Conservation (phyloP, 805 yeast genomes). For the Lipomyces orientalis region DNA sequence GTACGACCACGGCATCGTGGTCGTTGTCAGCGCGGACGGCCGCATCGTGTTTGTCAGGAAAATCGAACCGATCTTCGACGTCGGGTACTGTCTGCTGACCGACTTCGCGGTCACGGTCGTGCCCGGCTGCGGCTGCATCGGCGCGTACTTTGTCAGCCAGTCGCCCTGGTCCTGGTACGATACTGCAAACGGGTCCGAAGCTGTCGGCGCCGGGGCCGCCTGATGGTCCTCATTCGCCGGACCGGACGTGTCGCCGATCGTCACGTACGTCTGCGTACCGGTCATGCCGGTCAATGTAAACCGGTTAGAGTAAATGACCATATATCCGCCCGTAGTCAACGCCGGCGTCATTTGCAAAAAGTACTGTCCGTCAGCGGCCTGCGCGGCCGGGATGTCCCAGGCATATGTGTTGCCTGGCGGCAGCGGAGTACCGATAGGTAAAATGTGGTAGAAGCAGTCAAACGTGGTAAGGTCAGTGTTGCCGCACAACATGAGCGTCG, state of each 20-base stretch:
- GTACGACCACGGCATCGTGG: conserved; percentile 86
- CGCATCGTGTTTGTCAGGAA: conserved; percentile 55
- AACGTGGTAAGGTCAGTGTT: conserved; percentile 52
- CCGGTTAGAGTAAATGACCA: conserved; percentile 71
- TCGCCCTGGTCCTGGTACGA: conserved; percentile 85
- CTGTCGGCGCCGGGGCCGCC: conserved; percentile 49
- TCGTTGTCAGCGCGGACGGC: conserved; percentile 63
- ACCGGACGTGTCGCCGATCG: conserved; percentile 54
- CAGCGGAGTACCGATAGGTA: conserved; percentile 45
- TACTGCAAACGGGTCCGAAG: conserved; percentile 60
- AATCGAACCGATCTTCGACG: conserved; percentile 65
- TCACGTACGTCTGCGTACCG: conserved; percentile 55
- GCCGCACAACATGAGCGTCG: conserved; percentile 70
- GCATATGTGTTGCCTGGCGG: conserved; percentile 46
- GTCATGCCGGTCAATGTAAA: conserved; percentile 73
- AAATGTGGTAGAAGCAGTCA: conserved; percentile 46
- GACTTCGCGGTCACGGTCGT: conserved; percentile 63
- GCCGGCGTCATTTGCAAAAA: conserved; percentile 71
- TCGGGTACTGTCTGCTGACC: conserved; percentile 69
- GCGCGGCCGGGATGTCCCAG: conserved; percentile 47
- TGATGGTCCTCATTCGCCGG: conserved; percentile 52
- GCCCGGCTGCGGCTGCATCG: conserved; percentile 92
- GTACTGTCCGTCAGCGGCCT: conserved; percentile 69
- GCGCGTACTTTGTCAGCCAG: conserved; percentile 71
- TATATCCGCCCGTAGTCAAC: conserved; percentile 51